Conservation (phyloP, 2,329 filamentous ascomycete genomes). For the Penicillium fuscoglaucum region DNA sequence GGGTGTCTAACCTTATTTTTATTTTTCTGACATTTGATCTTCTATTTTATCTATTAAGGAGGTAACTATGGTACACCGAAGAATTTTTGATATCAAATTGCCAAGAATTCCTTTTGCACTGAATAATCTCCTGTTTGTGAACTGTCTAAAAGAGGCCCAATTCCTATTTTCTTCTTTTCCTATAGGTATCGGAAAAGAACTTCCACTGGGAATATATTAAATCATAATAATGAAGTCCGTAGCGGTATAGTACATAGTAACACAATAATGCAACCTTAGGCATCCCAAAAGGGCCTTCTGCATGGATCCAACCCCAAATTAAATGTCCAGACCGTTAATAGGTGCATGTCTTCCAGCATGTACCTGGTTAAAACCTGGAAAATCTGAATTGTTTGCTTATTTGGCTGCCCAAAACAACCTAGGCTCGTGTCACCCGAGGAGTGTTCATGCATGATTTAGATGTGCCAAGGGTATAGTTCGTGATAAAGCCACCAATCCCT, state of each 20-base stretch:
- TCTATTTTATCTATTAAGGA: neutral
- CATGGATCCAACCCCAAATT: neutral
- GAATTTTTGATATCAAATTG: neutral
- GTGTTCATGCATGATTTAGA: neutral
- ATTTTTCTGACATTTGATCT: neutral
- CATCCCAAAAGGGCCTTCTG: neutral
- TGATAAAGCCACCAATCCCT: conserved; percentile 7
- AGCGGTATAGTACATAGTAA: neutral
- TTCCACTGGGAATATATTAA: neutral
- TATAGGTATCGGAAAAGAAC: neutral
- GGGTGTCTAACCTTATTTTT: neutral
- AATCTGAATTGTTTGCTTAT: neutral
- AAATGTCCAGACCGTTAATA: neutral
- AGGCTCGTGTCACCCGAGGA: neutral
- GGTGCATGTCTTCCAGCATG: neutral
- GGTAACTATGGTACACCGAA: neutral
- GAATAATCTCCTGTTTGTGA: neutral
- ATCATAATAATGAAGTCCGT: neutral
- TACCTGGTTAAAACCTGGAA: neutral
- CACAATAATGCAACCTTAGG: neutral
- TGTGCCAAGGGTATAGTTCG: conserved; percentile 7
- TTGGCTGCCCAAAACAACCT: neutral
- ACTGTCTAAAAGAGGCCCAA: neutral
- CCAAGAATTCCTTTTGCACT: neutral
- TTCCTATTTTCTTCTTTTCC: neutral